These are phyloP conservation scores for Geranium brycei DNA, from an alignment of 345 rosid genomes.

Conservation along the genomic window DNA sequence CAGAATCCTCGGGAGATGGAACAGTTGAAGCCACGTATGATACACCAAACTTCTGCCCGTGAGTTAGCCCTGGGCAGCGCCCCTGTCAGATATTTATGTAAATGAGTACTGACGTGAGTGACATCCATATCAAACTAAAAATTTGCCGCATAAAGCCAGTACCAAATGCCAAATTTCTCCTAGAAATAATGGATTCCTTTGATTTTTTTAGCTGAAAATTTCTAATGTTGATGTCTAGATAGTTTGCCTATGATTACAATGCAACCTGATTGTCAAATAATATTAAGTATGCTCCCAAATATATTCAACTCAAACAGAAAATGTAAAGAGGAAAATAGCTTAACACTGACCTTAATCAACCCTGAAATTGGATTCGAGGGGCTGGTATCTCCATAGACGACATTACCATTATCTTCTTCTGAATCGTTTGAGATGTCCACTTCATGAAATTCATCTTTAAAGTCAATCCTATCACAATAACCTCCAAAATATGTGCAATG, in stretches of 20 bases:
- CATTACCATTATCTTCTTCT: conserved; percentile 31
- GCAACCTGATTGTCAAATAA: too few relatives aligned
- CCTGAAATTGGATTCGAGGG: conserved; percentile 41
- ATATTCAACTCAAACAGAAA: background rate
- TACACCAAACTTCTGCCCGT: conserved; percentile 72
- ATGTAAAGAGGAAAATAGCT: background rate
- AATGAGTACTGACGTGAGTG: too few relatives aligned
- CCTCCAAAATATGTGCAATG: conserved; percentile 86
- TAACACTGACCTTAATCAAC: conserved; percentile 54
- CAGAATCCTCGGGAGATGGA: too few relatives aligned
- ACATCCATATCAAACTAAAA: too few relatives aligned
- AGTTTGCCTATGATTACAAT: too few relatives aligned
- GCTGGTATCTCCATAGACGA: conserved; percentile 19
- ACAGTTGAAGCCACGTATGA: conserved; percentile 27
- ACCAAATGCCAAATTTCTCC: too few relatives aligned
- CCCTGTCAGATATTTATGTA: conserved; percentile 36
- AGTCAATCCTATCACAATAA: conserved; percentile 42
- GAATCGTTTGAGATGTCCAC: conserved; percentile 19
- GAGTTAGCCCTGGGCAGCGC: conserved; percentile 65
- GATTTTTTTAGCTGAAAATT: too few relatives aligned
- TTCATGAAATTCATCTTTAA: conserved; percentile 20
- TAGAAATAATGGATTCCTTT: too few relatives aligned
- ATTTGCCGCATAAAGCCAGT: too few relatives aligned
- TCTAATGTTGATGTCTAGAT: too few relatives aligned
- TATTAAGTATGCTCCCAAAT: too few relatives aligned